Evolutionary conservation across 208 protist species (phyloP), one percentile per base, ranked within the genome.

Genomic region (Crithidia bombi): DNA sequence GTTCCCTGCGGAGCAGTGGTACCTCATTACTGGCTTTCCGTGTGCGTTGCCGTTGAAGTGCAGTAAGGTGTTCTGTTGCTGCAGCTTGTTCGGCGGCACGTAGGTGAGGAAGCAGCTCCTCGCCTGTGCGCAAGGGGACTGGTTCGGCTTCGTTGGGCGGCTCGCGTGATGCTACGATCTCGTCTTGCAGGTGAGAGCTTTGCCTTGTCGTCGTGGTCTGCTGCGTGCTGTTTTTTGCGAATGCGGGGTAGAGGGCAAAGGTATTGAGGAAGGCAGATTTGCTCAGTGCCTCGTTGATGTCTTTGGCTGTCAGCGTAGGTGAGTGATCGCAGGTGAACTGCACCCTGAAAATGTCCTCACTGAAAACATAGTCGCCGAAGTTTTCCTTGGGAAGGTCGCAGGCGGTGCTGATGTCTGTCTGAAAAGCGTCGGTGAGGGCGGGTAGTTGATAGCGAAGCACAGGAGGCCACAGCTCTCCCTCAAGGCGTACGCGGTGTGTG

Each of bases 371-470:
- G 56, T 72, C 26, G 41, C 39, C 62, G 23, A 87, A 65, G 59
- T 26, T 73, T 7, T 64, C 44, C 6, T 35, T 39, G 3, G 58
- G 56, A 23, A 84, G 19, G 12, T 36, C 6, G 36, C 56, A 57
- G 5, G 78, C 73, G 19, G 28, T 50, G 52, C 76, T 70, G 23
- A 85, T 55, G 47, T 85, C 74, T 5, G 6, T 35, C 14, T 71
- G 67, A 51, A 82, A 79, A 6, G 83, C 76, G 7, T 72, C 49
- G 1, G 67, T 72, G 17, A 89, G 74, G 5, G 63, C 73, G 0
- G 69, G 63, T 17, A 59, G 74, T 33, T 76, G 71, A 25, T 69
- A 47, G n/a, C 65, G 50, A 1, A 83, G 15, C 3, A 85, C 70
- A 1, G 64, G 6, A 3, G 61, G 51, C 78, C 77, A 85, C 41